These are phyloP conservation scores for Rhizopogon vulgaris DNA, from an alignment of 768 basidiomycete species.

Conservation along the genomic window DNA sequence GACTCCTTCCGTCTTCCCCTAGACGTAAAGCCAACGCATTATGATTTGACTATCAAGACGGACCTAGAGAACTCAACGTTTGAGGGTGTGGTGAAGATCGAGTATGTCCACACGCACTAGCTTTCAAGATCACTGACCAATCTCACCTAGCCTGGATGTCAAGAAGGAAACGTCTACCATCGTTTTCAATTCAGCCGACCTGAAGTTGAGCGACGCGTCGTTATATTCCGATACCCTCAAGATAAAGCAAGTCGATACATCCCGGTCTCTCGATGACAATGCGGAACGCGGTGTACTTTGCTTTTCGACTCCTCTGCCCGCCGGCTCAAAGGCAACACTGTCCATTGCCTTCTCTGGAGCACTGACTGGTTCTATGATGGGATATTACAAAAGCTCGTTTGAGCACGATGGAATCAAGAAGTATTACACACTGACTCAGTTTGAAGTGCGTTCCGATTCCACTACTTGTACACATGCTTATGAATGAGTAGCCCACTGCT, in stretches of 20 bases:
- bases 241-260: conserved; percentile 37
- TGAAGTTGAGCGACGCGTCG: conserved; percentile 52
- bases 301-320: conserved; percentile 54
- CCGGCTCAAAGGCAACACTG: conserved; percentile 65
- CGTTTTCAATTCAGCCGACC: conserved; percentile 57
- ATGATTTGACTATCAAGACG: conserved; percentile 73
- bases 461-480: neutral
- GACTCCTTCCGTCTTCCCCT: conserved; percentile 50
- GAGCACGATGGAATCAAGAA: conserved; percentile 59
- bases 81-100: conserved; percentile 68
- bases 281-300: conserved; percentile 60
- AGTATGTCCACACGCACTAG: conserved; percentile 33
- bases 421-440: conserved; percentile 82
- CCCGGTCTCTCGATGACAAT: conserved; percentile 49
- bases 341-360: conserved; percentile 63
- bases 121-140: neutral
- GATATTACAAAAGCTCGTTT: conserved; percentile 71
- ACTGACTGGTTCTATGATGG: conserved; percentile 69
- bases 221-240: conserved; percentile 52
- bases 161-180: conserved; percentile 52
- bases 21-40: conserved; percentile 65
- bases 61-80: conserved; percentile 77
- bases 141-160: conserved; percentile 51
- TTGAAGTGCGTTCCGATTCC: conserved; percentile 47
- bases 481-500: conserved; percentile 59